A percentile compares a stretch with the other conserved stretches of the same genome.
These are phyloP conservation scores for Septoria petroselini DNA, from an alignment of 2,329 filamentous ascomycete genomes.

Conservation along the genomic window DNA sequence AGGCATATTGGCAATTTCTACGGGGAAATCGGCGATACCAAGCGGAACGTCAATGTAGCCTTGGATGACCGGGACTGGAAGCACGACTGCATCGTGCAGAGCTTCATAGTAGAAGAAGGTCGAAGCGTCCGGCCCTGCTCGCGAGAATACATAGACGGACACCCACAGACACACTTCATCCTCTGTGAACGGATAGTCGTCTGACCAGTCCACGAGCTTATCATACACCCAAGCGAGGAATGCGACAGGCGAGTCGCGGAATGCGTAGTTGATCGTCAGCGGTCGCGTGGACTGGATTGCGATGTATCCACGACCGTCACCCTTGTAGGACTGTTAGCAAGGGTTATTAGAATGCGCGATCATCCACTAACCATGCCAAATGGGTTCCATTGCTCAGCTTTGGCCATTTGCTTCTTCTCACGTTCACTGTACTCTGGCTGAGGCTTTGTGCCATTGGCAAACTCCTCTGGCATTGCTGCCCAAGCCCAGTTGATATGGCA, in stretches of 20 bases:
- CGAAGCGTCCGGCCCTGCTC: slow-evolving; percentile 64
- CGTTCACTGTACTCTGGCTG: slow-evolving; percentile 44
- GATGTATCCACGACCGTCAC: slow-evolving; percentile 59
- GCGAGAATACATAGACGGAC: slow-evolving; percentile 67
- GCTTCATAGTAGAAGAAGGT: slow-evolving; percentile 70
- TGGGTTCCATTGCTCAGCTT: slow-evolving; percentile 49
- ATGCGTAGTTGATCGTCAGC: slow-evolving; percentile 66
- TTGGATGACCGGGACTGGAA: slow-evolving; percentile 38
- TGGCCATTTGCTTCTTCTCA: slow-evolving; percentile 52
- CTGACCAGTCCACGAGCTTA: slow-evolving; percentile 74
- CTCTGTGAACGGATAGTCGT: slow-evolving; percentile 68
- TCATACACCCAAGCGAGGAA: slow-evolving; percentile 77
- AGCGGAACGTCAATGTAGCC: slow-evolving; percentile 50
- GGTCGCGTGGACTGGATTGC: slow-evolving; percentile 64
- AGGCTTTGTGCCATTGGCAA: slow-evolving; percentile 11
- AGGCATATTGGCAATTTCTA: slow-evolving; percentile 53
- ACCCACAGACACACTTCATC: slow-evolving; percentile 75
- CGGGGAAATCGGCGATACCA: slow-evolving; percentile 56
- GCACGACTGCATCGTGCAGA: slow-evolving; percentile 40
- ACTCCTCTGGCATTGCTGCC: slow-evolving; percentile 44
- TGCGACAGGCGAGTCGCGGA: slow-evolving; percentile 64
- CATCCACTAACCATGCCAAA: slow-evolving; percentile 43
- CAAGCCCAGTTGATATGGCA: slow-evolving; percentile 42
- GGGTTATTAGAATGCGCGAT: not conserved
- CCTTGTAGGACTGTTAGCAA: not conserved